Conservation (phyloP, 2,329 filamentous ascomycete species). For the Tolypocladium inflatum region DNA sequence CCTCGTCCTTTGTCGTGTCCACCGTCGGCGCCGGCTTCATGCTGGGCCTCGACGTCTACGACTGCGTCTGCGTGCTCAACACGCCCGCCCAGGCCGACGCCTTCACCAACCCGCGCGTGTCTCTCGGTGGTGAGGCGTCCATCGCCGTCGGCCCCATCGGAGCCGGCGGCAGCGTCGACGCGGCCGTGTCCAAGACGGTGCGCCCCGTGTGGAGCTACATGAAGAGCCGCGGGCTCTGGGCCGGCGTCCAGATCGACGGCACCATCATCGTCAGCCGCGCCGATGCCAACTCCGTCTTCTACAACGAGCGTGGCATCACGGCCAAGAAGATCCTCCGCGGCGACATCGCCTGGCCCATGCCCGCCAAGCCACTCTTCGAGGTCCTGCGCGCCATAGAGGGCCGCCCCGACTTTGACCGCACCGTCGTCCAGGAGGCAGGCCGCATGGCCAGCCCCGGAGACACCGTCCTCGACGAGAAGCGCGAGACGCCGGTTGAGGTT, state of each 20-base stretch:
- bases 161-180: slow-evolving; percentile 49
- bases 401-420: slow-evolving; percentile 12
- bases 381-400: slow-evolving; percentile 30
- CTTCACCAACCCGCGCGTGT: slow-evolving; percentile 57
- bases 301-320: slow-evolving; percentile 44
- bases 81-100: slow-evolving; percentile 56
- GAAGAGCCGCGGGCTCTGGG: slow-evolving; percentile 72
- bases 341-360: slow-evolving; percentile 29
- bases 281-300: slow-evolving; percentile 73
- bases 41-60: slow-evolving; percentile 66
- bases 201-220: slow-evolving; percentile 72
- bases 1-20: slow-evolving; percentile 62
- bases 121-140: slow-evolving; percentile 60
- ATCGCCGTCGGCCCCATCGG: slow-evolving; percentile 51
- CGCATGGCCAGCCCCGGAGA: slow-evolving; percentile 11
- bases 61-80: slow-evolving; percentile 69
- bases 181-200: slow-evolving; percentile 18
- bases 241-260: slow-evolving; percentile 71
- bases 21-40: slow-evolving; percentile 63
- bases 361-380: slow-evolving; percentile 26
- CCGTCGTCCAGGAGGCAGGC: slow-evolving; percentile 16
- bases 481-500: no score
- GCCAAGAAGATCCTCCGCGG: slow-evolving; percentile 24
- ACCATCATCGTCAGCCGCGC: slow-evolving; percentile 66
- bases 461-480: slow-evolving; percentile 18